phyloP scores from a whole-genome alignment of 78 protist species.

The Dictyostelium intermedium region DNA sequence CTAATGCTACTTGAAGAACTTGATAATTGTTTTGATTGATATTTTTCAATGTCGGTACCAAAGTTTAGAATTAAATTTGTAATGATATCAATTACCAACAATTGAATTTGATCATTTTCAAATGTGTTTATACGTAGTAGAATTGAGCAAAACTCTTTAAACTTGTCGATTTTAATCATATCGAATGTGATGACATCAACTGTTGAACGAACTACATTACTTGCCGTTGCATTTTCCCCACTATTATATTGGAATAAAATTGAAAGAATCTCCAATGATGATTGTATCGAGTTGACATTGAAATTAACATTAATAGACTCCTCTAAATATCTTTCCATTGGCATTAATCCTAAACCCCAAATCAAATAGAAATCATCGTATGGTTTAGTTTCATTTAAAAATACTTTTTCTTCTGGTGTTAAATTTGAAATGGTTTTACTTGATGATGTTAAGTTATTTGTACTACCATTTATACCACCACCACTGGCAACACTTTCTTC shows the following conservation, averaged over 20 bases:
- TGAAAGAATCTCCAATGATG: slow-evolving; percentile 17
- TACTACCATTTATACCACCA: background rate
- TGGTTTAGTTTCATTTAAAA: slow-evolving; percentile 36
- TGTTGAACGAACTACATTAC: background rate
- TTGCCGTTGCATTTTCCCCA: slow-evolving; percentile 19
- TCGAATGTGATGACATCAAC: background rate
- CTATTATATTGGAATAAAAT: slow-evolving; percentile 19
- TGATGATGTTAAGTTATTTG: background rate
- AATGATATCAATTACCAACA: slow-evolving; percentile 1
- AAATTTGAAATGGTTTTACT: background rate
- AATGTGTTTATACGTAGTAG: background rate
- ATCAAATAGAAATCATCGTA: slow-evolving; percentile 19
- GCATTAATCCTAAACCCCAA: slow-evolving; percentile 12
- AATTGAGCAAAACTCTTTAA: slow-evolving; percentile 25
- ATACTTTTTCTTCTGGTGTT: background rate
- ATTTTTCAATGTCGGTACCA: slow-evolving; percentile 21
- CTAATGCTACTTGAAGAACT: background rate
- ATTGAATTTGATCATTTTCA: slow-evolving; percentile 8
- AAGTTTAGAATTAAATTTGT: slow-evolving; percentile 27
- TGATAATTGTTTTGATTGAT: background rate
- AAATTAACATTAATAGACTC: slow-evolving; percentile 23
- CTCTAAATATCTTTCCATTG: slow-evolving; percentile 43
- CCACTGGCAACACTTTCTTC: background rate
- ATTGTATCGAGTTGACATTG: background rate
- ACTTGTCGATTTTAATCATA: background rate